Evolutionary conservation across 2,329 filamentous ascomycete genomes (phyloP).

Genomic region (Knufia fluminis): DNA sequence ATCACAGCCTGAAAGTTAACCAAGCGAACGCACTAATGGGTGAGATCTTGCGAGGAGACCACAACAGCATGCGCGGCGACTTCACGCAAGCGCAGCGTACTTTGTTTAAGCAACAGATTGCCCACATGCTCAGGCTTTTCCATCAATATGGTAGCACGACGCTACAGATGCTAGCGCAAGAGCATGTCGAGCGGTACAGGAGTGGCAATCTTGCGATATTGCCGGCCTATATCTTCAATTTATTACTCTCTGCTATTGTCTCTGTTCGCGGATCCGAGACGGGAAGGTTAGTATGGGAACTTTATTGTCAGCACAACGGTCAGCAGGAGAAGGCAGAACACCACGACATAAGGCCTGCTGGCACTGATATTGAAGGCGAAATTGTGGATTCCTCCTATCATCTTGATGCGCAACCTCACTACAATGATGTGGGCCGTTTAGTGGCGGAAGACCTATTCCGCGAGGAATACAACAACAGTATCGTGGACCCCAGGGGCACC

Average conservation of each 20-base stretch:
- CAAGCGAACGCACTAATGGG: slow-evolving; percentile 11
- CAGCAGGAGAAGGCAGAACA: too few species aligned
- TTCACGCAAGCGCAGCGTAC: slow-evolving; percentile 14
- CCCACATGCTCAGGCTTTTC: slow-evolving; percentile 18
- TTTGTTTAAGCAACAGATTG: slow-evolving; percentile 18
- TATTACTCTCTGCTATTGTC: slow-evolving; percentile 43
- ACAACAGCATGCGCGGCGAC: slow-evolving; percentile 12
- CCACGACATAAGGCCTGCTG: too few species aligned
- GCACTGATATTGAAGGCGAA: too few species aligned
- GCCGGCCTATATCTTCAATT: slow-evolving; percentile 16
- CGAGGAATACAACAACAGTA: neutral
- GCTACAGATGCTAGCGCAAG: slow-evolving; percentile 8
- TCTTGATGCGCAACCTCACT: too few species aligned
- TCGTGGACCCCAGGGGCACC: neutral
- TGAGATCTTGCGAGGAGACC: slow-evolving; percentile 15
- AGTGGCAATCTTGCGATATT: slow-evolving; percentile 16
- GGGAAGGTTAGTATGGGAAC: slow-evolving; percentile 41
- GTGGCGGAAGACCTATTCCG: too few species aligned
- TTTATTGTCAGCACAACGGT: slow-evolving; percentile 35
- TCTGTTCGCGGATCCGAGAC: slow-evolving; percentile 38
- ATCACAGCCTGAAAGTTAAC: too few species aligned
- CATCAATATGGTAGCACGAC: slow-evolving; percentile 8
- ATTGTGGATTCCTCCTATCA: too few species aligned
- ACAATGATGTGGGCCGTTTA: too few species aligned
- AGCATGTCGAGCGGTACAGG: slow-evolving; percentile 12